Base-by-base conservation (phyloP, 208 protist genomes). In the Leptomonas seymouri region DNA sequence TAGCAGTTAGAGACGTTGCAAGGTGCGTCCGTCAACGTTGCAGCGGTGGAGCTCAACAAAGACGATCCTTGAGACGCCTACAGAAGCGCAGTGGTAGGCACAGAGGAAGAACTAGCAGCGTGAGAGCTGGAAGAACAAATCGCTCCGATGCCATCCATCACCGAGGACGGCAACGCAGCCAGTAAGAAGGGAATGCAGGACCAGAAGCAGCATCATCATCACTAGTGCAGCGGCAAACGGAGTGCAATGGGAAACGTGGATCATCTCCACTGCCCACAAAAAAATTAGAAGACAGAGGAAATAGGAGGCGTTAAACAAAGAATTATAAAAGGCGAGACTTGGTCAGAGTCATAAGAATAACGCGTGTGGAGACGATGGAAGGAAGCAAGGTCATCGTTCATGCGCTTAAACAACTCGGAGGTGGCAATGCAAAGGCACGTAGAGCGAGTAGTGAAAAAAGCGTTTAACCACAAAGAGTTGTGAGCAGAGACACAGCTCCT, bases 1-100 rank as follows among this genome's bases (percentile, higher is more conserved):
- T 59, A 45, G 55, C 55, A 59, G 55, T 59, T n/a, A n/a, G 16
- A 4, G 7, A 59, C 20, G 55, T 45, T 59, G 55, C 55, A 59
- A 30, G 55, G 55, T n/a, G 55, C 34, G 34, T n/a, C 34, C 55
- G 55, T 28, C 34, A 34, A 30, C 21, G 55, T 59, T 28, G 51
- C 39, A 23, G 51, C 11, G 14, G 51, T 9, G 14, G 51, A 23
- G 27, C 7, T 48, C 16, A 16, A 21, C 7, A 28, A n/a, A 12
- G 51, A n/a, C 11, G 34, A n/a, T n/a, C n/a, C n/a, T n/a, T n/a
- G n/a, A n/a, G n/a, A n/a, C n/a, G n/a, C n/a, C n/a, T n/a, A n/a
- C n/a, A n/a, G n/a, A n/a, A n/a, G n/a, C n/a, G n/a, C n/a, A n/a
- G n/a, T n/a, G n/a, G n/a, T n/a, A n/a, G n/a, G n/a, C n/a, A n/a